A percentile compares a stretch with the other conserved stretches of the same genome.
Evolutionary conservation across 352 stramenopile species (phyloP).

Genomic region (Phytophthora pisi): DNA sequence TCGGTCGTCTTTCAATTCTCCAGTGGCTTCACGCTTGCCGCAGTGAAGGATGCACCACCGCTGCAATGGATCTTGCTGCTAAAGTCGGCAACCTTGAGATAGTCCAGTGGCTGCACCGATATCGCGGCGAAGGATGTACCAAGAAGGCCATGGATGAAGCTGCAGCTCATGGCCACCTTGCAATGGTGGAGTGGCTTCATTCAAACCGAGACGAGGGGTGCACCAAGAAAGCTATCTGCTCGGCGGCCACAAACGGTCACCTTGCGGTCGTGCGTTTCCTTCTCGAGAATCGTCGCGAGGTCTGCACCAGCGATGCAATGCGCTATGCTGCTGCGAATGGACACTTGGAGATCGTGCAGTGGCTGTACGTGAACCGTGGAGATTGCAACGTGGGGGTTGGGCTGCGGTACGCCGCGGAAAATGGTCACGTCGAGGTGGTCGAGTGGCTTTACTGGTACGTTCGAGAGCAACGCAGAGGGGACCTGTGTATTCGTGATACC

Average conservation of each 20-base stretch:
- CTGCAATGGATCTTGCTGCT: conserved; percentile 24
- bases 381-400: conserved; percentile 18
- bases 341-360: conserved; percentile 19
- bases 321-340: conserved; percentile 18
- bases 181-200: conserved; percentile 21
- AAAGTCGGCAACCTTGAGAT: conserved; percentile 17
- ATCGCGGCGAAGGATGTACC: conserved; percentile 20
- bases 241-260: conserved; percentile 17
- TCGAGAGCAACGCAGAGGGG: conserved; percentile 20
- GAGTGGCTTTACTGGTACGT: conserved; percentile 31
- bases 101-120: conserved; percentile 14
- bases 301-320: conserved; percentile 23
- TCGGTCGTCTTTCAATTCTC: conserved; percentile 17
- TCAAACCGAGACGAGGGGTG: conserved; percentile 13
- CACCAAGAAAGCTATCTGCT: conserved; percentile 8
- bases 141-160: conserved; percentile 25
- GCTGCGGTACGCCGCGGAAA: conserved; percentile 19
- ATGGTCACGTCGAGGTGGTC: conserved; percentile 12
- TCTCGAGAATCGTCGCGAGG: conserved; percentile 24
- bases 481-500: conserved; percentile 15
- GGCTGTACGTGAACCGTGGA: conserved; percentile 19
- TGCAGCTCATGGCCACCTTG: conserved; percentile 18
- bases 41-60: conserved; percentile 17
- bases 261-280: conserved; percentile 22
- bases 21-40: conserved; percentile 24